Evolutionary conservation across 2,329 filamentous ascomycete genomes (phyloP), one percentile per base, ranked within the genome.

Genomic region (Pseudodiploospora longispora): DNA sequence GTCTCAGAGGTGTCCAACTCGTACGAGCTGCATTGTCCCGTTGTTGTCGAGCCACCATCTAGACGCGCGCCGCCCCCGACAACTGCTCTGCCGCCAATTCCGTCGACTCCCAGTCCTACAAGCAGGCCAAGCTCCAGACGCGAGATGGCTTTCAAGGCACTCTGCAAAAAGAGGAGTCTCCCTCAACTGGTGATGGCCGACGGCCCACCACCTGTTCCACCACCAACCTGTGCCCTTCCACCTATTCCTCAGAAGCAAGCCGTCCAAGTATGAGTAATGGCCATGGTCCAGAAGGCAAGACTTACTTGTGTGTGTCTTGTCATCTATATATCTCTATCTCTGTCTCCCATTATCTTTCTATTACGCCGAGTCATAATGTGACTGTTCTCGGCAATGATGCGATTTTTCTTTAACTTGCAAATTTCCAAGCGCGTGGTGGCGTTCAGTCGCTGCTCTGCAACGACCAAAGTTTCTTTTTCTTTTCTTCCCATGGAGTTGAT

Each of bases 201-300:
- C 9, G 72, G 71, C 1, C 74, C 74, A 30, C 75, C 75, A 2
- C 74, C 69, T 10, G 71, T 66, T 10, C 76, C 76, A 6, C 76
- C 76, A 5, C 76, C 76, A 27, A 76, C 64, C 8, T 70, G 69
- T 50, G 74, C 75, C 10, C 64, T 80, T 27, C 76, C 76, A 12
- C 75, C 76, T 0, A 66, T 78, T 34, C 75, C 74, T 4, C 60
- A 54, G 36, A 65, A 61, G 9, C 19, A 19, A 19, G 19, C 19
- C 19, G 19, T 19, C 19, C 19, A 19, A 19, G 19, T 19, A 19
- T 19, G 19, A 19, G 19, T 19, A 19, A 19, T 19, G 19, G 19
- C 19, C 19, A 19, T 19, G 19, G 19, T 19, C 19, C 19, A 19
- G 19, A 19, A 19, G 3, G 19, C 19, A 19, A 19, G 19, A 19